A percentile compares a stretch with the other conserved stretches of the same genome.
phyloP scores from a whole-genome alignment of 768 basidiomycete genomes.

The Lactifluus echinatus region DNA sequence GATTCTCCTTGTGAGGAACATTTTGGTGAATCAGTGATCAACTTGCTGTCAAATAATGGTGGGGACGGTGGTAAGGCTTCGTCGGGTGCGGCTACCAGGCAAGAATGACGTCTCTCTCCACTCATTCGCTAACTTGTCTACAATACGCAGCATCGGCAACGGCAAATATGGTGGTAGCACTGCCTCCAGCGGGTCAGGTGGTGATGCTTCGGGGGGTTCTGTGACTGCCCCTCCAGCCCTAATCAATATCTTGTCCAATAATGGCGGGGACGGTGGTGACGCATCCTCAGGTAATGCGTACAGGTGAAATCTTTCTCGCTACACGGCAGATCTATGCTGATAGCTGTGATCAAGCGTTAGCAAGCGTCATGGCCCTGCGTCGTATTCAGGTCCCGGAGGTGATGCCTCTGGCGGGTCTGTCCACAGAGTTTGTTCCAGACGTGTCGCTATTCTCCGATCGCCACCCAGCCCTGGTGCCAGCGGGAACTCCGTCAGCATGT shows the following conservation, averaged over 20 bases:
- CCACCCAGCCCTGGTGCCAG: background rate
- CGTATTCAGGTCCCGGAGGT: conserved; percentile 11
- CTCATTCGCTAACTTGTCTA: background rate
- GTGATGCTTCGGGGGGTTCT: conserved; percentile 17
- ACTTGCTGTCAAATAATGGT: conserved; percentile 28
- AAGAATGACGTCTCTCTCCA: background rate
- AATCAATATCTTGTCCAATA: conserved; percentile 29
- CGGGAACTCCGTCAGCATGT: background rate
- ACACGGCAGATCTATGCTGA: background rate
- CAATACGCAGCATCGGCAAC: background rate
- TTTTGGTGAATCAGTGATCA: conserved; percentile 21
- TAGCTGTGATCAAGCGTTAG: background rate
- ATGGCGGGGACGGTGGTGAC: conserved; percentile 20
- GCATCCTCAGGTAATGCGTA: conserved; percentile 9
- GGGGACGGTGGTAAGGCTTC: conserved; percentile 23
- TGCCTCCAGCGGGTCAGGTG: conserved; percentile 10
- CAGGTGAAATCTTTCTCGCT: background rate
- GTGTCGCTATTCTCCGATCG: background rate
- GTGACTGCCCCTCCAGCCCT: conserved; percentile 14
- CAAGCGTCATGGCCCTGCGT: background rate
- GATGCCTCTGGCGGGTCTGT: conserved; percentile 14
- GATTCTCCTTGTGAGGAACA: background rate
- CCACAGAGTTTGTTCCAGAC: conserved; percentile 1
- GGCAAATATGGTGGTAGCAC: background rate
- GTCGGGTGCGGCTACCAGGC: conserved; percentile 20